Conservation (phyloP, 2,329 filamentous ascomycete species). For the Diaporthe sp. region DNA sequence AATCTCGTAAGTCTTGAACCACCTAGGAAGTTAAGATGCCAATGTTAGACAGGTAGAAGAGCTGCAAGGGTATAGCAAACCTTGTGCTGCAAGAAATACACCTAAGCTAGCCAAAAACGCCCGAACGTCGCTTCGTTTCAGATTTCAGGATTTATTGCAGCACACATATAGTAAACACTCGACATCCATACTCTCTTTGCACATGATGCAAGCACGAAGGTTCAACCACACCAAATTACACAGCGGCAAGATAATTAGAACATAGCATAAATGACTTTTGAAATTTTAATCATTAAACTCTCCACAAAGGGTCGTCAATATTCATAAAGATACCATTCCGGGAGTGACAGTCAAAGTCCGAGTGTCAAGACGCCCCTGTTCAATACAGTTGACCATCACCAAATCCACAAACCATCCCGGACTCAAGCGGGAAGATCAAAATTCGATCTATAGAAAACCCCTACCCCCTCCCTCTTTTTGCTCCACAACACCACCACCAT, state of each 20-base stretch:
- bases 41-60: no score
- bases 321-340: slow-evolving; percentile 8
- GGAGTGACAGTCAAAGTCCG: slow-evolving; percentile 17
- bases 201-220: no score
- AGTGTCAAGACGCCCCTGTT: slow-evolving; percentile 12
- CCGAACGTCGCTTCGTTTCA: no score
- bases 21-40: no score
- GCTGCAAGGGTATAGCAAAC: no score
- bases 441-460: slow-evolving; percentile 1
- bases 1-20: no score
- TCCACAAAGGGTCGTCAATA: neutral
- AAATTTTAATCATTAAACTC: slow-evolving; percentile 3
- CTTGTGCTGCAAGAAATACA: no score
- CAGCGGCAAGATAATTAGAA: neutral
- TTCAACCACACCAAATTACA: neutral
- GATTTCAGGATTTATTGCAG: no score
- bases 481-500: no score
- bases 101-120: no score
- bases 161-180: no score
- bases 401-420: neutral
- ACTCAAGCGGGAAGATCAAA: neutral
- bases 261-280: neutral
- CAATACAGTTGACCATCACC: neutral
- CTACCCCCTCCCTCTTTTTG: rapidly evolving
- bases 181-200: no score